Conservation (phyloP, 495 filamentous ascomycete genomes). For the Lasiosphaeria hispida region DNA sequence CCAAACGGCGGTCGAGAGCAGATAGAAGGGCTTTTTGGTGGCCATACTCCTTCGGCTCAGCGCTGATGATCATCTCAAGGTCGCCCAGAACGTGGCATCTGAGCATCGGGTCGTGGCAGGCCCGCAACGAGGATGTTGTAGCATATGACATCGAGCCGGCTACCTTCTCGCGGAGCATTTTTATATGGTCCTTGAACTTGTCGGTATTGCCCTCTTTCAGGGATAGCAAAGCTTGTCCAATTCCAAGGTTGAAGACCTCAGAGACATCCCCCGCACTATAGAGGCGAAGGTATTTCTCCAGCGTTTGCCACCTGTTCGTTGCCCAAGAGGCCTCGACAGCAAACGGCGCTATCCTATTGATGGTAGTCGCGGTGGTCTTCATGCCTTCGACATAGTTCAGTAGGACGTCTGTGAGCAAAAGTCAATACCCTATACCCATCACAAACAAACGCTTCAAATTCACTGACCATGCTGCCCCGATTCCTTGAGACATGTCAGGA, state of each 20-base stretch:
- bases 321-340: conserved; percentile 90
- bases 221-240: conserved; percentile 69
- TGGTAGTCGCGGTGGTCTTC: conserved; percentile 49
- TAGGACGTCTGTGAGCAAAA: conserved; percentile 61
- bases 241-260: conserved; percentile 76
- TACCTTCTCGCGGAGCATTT: conserved; percentile 64
- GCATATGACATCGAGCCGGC: conserved; percentile 70
- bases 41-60: conserved; percentile 32
- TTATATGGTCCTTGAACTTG: conserved; percentile 58
- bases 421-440: conserved; percentile 15
- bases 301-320: conserved; percentile 72
- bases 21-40: conserved; percentile 49
- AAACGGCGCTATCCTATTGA: conserved; percentile 67
- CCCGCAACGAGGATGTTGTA: conserved; percentile 71
- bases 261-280: conserved; percentile 50
- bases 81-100: conserved; percentile 85
- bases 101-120: conserved; percentile 76
- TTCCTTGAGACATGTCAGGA: conserved; percentile 86
- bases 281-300: conserved; percentile 63
- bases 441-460: neutral
- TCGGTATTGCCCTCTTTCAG: conserved; percentile 54
- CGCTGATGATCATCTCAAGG: conserved; percentile 71
- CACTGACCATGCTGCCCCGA: conserved; percentile 80
- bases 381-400: conserved; percentile 81
- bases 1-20: conserved; percentile 70